Evolutionary conservation across 768 basidiomycete species (phyloP).

Genomic region (Plicaturopsis crispa): DNA sequence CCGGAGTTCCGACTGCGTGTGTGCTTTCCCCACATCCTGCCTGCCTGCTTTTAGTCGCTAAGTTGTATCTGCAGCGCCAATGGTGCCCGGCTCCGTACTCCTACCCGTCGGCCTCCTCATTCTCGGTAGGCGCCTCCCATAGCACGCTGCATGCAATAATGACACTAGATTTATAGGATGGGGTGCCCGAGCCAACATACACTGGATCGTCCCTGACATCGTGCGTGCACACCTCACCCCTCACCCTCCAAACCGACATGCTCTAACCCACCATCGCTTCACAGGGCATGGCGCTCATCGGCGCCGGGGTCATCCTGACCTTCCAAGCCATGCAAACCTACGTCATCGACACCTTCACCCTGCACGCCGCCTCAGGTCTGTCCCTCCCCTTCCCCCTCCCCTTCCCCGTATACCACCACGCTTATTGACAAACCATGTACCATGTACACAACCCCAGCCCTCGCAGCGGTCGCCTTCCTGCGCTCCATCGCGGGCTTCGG

Average conservation of each 20-base stretch:
- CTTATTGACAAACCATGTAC: not conserved
- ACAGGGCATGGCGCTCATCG: conserved; percentile 51
- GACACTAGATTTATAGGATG: conserved; percentile 39
- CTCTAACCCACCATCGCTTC: not conserved
- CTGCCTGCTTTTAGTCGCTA: conserved; percentile 3
- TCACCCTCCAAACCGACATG: not conserved
- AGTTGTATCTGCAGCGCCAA: conserved; percentile 34
- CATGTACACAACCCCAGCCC: conserved; percentile 25
- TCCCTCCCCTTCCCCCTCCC: not conserved
- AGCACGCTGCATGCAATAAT: not conserved
- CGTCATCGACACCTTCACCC: conserved; percentile 57
- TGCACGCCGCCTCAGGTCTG: conserved; percentile 62
- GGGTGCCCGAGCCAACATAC: conserved; percentile 46
- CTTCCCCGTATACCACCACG: not conserved
- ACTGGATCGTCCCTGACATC: conserved; percentile 69
- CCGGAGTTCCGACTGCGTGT: conserved; percentile 44
- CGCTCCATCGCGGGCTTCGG: conserved; percentile 65
- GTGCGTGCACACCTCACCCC: conserved; percentile 26
- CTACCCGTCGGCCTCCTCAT: conserved; percentile 65
- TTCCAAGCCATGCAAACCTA: conserved; percentile 65
- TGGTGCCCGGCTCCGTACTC: conserved; percentile 49
- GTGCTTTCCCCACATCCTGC: conserved; percentile 9
- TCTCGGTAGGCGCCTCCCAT: not conserved
- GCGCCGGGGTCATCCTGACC: conserved; percentile 47
- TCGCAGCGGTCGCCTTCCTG: conserved; percentile 57